These are phyloP conservation scores for Pseudonectria buxi DNA, from an alignment of 2,329 filamentous ascomycete species.

Conservation along the genomic window DNA sequence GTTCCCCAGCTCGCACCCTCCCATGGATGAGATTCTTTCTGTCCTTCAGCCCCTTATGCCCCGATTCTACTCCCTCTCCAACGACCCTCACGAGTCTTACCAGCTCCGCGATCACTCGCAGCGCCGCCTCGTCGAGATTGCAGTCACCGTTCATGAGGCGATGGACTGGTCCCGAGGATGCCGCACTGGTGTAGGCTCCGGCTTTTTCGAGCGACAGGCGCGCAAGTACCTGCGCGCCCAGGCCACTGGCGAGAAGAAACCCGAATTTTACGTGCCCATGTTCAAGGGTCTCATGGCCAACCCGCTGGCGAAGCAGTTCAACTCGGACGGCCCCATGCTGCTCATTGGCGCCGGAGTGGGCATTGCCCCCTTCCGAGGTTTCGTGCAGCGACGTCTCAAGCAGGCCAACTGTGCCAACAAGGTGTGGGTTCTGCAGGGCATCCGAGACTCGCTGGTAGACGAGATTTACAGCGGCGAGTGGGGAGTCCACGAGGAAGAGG, in stretches of 20 bases:
- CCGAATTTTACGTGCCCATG: constrained; percentile 79
- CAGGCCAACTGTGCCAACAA: constrained; percentile 96
- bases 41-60: constrained; percentile 87
- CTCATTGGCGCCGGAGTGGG: constrained; percentile 94
- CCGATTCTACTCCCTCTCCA: constrained; percentile 95
- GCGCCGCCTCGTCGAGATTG: constrained; percentile 84
- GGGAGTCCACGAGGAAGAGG: constrained; percentile 83
- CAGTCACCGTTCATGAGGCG: constrained; percentile 90
- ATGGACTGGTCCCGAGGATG: constrained; percentile 66
- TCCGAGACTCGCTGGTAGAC: constrained; percentile 89
- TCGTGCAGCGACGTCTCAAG: constrained; percentile 88
- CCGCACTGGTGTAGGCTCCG: constrained; percentile 82
- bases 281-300: constrained; percentile 98
- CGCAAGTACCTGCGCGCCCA: constrained; percentile 63
- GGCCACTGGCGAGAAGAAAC: constrained; percentile 46
- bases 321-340: constrained; percentile 92
- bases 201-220: constrained; percentile 86
- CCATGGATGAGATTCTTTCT: constrained; percentile 73
- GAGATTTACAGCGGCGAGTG: constrained; percentile 96
- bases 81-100: constrained; percentile 78
- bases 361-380: constrained; percentile 94
- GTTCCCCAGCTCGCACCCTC: constrained; percentile 86
- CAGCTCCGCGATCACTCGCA: constrained; percentile 61
- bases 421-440: constrained; percentile 91
- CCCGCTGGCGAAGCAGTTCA: constrained; percentile 84